Base-by-base conservation (phyloP, 1,284 basidiomycete genomes). In the Heimioporus retisporus region DNA sequence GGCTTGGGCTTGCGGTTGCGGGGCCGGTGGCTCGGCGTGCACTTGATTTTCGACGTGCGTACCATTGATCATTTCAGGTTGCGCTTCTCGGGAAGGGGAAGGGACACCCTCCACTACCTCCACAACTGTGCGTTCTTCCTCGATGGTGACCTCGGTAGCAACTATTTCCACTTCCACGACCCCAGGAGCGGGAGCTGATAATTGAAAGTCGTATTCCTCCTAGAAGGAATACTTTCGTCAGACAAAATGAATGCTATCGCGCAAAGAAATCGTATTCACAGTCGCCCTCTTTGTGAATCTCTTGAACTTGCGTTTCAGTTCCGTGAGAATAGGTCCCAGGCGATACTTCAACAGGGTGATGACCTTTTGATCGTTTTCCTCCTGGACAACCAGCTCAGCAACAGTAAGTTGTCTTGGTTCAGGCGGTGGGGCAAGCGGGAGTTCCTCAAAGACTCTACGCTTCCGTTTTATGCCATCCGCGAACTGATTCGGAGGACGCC, bases 261-360 rank as follows among this genome's bases (percentile, higher is more conserved):
- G 61, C 16, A 46, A 60, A 64, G 19, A 18, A 48, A 67, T 64
- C 46, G 59, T 11, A 85, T 90, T 75, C 72, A 96, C 96, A 75
- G 87, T 89, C 55, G 95, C 93, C 54, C 88, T 84, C 77, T 96
- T 94, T 1, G 91, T 94, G 75, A 98, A 97, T 71, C 94, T 88
- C 83, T 96, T 96, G 81, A 94, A 97, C 81, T 97, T 97, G 77
- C 96, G 90, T 82, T 96, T 96, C 71, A 99, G 83, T 78, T 99
- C 96, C 3, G 88, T 88, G 51, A 99, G 81, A 59, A 99, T 93
- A 1, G 95, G 94, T 0, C 95, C 93, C 10, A 99, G 86, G 15
- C 95, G 88, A 77, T 92, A 95, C 77, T 95, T 95, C 74, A 99
- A 84, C 73, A 97, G 83, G 61, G 96, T 94, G 59, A 96, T 86